Percentiles rank a stretch among this genome's conserved stretches.
Conservation (phyloP, 495 filamentous ascomycete genomes). For the Halenospora varia region DNA sequence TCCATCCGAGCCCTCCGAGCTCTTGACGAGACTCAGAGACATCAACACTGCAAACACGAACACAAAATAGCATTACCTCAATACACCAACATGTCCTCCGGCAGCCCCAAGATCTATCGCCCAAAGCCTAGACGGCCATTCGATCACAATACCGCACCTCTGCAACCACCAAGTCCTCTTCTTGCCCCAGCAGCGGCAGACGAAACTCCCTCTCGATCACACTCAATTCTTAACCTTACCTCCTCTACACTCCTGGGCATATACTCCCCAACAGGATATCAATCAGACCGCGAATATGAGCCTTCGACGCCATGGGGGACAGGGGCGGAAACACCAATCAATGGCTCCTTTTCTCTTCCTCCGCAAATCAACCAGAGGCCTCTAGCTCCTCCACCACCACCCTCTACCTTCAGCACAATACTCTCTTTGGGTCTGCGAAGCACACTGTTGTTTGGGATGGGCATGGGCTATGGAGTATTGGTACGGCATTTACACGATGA, state of each 20-base stretch:
- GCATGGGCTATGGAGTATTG: conserved; percentile 78
- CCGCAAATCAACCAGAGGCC: conserved; percentile 6
- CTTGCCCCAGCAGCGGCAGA: conserved; percentile 40
- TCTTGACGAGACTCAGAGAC: not conserved
- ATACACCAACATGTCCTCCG: not conserved
- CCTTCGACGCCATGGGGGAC: conserved; percentile 61
- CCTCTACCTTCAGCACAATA: conserved; percentile 24
- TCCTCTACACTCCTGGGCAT: conserved; percentile 88
- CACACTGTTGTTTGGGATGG: conserved; percentile 71
- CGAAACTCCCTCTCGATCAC: conserved; percentile 47
- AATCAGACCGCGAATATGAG: conserved; percentile 40
- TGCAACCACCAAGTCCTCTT: conserved; percentile 48
- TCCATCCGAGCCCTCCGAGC: not conserved
- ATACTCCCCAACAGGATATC: conserved; percentile 65
- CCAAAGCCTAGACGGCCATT: conserved; percentile 76
- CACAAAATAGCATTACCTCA: not conserved
- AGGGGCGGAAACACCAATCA: conserved; percentile 57
- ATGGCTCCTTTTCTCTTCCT: not conserved
- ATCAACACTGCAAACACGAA: not conserved
- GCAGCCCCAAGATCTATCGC: conserved; percentile 53
- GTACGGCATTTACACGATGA: conserved; percentile 79
- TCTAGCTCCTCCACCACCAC: conserved; percentile 15
- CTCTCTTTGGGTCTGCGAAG: conserved; percentile 37
- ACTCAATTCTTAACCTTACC: conserved; percentile 82
- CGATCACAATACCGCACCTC: conserved; percentile 52